Percentiles rank a stretch among this genome's conserved stretches.
These are phyloP conservation scores for Castanea mollissima DNA, from an alignment of 306 rosid genomes.

Conservation along the genomic window DNA sequence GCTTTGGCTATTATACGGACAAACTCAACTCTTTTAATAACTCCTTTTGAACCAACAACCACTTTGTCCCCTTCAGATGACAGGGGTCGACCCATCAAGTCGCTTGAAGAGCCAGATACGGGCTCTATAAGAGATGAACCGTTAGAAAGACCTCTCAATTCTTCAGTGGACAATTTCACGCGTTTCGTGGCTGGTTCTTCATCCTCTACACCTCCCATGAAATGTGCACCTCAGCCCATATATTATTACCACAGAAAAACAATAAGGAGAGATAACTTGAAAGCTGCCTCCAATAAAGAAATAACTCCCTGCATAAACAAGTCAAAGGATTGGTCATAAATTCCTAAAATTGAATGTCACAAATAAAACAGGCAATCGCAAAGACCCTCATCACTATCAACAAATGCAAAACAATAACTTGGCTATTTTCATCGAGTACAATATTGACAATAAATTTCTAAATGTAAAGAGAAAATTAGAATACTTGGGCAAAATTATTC, in stretches of 20 bases:
- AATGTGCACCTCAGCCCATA: slow-evolving; percentile 99
- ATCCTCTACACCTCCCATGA: slow-evolving; percentile 99
- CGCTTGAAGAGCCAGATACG: slow-evolving; percentile 61
- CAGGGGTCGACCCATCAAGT: slow-evolving; percentile 95
- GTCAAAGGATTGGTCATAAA: slow-evolving; percentile 16
- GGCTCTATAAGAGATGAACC: slow-evolving; percentile 69
- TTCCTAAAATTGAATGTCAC: neutral
- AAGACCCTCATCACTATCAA: neutral
- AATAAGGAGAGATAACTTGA: slow-evolving; percentile 24
- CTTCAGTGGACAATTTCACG: slow-evolving; percentile 66
- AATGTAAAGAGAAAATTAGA: neutral
- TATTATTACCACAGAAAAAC: slow-evolving; percentile 43
- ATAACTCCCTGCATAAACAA: slow-evolving; percentile 39
- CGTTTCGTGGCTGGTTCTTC: slow-evolving; percentile 99
- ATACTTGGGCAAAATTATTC: neutral
- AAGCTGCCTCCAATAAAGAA: slow-evolving; percentile 33
- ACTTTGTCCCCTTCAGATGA: slow-evolving; percentile 70
- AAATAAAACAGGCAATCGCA: neutral
- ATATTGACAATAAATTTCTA: neutral
- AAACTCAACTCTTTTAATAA: slow-evolving; percentile 79
- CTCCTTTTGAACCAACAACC: slow-evolving; percentile 90
- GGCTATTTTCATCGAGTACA: too few relatives aligned
- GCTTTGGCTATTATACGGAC: slow-evolving; percentile 96
- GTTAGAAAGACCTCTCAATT: slow-evolving; percentile 72
- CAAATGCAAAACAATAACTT: neutral